Conservation (phyloP, 1,284 basidiomycete genomes). For the Naganishia albida region DNA sequence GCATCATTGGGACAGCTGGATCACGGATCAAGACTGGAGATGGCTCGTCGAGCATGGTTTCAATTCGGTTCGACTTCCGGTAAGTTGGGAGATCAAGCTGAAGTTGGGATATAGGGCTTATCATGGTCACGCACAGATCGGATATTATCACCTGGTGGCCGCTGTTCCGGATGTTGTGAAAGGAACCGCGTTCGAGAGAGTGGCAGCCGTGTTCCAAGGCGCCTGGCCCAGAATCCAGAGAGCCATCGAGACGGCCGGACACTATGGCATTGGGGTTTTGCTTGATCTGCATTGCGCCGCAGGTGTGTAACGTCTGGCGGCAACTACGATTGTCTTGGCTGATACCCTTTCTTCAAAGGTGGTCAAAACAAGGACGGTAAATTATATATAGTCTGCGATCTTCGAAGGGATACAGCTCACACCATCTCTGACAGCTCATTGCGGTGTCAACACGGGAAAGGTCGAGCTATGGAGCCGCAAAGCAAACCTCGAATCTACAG, state of each 20-base stretch:
- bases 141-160: constrained; percentile 71
- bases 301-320: constrained; percentile 52
- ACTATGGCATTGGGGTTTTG: constrained; percentile 72
- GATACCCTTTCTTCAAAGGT: constrained; percentile 58
- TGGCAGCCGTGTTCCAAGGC: constrained; percentile 64
- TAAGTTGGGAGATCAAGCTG: constrained; percentile 53
- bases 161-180: constrained; percentile 64
- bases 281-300: constrained; percentile 61
- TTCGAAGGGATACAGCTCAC: constrained; percentile 34
- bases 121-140: constrained; percentile 60
- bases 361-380: constrained; percentile 55
- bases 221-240: constrained; percentile 72
- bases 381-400: constrained; percentile 31
- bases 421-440: constrained; percentile 41
- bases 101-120: not conserved
- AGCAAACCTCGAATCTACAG: constrained; percentile 63
- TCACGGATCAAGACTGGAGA: constrained; percentile 67
- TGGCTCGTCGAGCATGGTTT: constrained; percentile 75
- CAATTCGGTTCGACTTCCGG: constrained; percentile 80
- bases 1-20: constrained; percentile 78
- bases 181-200: constrained; percentile 71
- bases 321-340: constrained; percentile 74
- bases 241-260: constrained; percentile 66
- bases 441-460: constrained; percentile 50
- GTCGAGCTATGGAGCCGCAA: constrained; percentile 50